phyloP scores from a whole-genome alignment of 108 stramenopile species.

The Nitzschia sp. region DNA sequence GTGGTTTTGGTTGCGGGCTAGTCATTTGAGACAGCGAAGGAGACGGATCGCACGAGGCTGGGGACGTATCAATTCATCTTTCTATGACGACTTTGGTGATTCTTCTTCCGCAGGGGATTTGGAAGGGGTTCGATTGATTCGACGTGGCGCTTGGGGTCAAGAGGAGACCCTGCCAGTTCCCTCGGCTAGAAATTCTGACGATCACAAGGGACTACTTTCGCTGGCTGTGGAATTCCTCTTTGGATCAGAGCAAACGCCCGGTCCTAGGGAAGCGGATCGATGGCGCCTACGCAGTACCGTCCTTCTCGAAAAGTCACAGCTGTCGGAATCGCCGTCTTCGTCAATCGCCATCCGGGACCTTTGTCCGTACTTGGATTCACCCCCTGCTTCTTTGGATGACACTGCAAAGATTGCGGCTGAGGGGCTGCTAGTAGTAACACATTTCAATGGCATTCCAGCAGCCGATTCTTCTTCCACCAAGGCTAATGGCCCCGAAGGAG shows the following conservation, averaged over 20 bases:
- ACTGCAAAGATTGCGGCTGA: slow-evolving; percentile 40
- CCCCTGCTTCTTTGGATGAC: slow-evolving; percentile 50
- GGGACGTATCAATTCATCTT: slow-evolving; percentile 10
- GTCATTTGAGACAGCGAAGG: slow-evolving; percentile 42
- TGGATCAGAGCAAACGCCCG: slow-evolving; percentile 51
- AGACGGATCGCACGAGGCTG: slow-evolving; percentile 33
- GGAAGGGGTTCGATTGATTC: slow-evolving; percentile 27
- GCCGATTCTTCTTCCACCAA: neutral
- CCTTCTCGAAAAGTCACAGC: slow-evolving; percentile 43
- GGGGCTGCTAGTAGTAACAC: slow-evolving; percentile 55
- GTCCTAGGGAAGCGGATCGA: slow-evolving; percentile 48
- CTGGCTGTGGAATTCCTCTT: slow-evolving; percentile 83
- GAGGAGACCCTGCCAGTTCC: slow-evolving; percentile 15
- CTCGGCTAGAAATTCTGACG: slow-evolving; percentile 15
- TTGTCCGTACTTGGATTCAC: slow-evolving; percentile 68
- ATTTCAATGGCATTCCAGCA: slow-evolving; percentile 79
- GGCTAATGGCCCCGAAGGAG: too few species aligned
- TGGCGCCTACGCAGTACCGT: slow-evolving; percentile 74
- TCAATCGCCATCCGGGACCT: slow-evolving; percentile 53
- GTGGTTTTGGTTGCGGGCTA: slow-evolving; percentile 70
- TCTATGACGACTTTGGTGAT: slow-evolving; percentile 12
- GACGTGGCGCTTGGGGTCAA: slow-evolving; percentile 15
- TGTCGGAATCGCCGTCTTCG: neutral
- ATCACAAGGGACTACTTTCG: slow-evolving; percentile 66
- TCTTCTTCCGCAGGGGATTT: neutral